Percentiles rank a stretch among this genome's conserved stretches.
phyloP scores from a whole-genome alignment of 179 eudicot genomes.

The Sideroxylon spinosum region DNA sequence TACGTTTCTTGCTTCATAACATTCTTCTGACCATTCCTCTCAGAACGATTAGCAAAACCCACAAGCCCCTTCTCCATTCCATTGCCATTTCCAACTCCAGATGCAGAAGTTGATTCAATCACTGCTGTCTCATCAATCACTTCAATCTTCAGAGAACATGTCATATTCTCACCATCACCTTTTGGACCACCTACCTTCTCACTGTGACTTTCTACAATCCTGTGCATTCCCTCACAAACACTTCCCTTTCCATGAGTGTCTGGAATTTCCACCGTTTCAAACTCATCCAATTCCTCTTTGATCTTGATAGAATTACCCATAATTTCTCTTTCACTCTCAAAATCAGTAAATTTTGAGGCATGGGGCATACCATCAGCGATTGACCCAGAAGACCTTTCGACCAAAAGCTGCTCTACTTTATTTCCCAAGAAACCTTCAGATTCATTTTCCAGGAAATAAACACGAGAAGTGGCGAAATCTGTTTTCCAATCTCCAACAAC shows the following conservation, averaged over 20 bases:
- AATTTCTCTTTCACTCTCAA: neutral
- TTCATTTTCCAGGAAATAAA: neutral
- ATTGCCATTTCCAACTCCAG: conserved; percentile 4
- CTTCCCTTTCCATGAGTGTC: conserved; percentile 3
- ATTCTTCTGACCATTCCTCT: conserved; percentile 1
- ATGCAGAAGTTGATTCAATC: conserved; percentile 20
- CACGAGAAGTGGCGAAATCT: neutral
- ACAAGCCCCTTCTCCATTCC: conserved; percentile 6
- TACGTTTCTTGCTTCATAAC: conserved; percentile 5
- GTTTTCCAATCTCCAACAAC: neutral
- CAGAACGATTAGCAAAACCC: neutral
- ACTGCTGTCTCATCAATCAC: conserved; percentile 40
- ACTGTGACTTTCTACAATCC: conserved; percentile 4
- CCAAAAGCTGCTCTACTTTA: conserved; percentile 3
- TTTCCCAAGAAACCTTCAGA: neutral
- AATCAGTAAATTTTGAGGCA: neutral
- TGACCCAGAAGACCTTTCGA: neutral
- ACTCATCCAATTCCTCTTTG: neutral
- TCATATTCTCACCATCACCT: neutral
- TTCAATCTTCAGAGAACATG: conserved; percentile 29
- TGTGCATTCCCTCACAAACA: neutral
- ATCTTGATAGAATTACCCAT: neutral
- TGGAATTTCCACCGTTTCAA: neutral
- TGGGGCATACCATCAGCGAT: neutral
- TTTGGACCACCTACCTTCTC: neutral